Evolutionary conservation across 192 early-diverging fungal genomes (phyloP).

Genomic region (Coemansia sp.): DNA sequence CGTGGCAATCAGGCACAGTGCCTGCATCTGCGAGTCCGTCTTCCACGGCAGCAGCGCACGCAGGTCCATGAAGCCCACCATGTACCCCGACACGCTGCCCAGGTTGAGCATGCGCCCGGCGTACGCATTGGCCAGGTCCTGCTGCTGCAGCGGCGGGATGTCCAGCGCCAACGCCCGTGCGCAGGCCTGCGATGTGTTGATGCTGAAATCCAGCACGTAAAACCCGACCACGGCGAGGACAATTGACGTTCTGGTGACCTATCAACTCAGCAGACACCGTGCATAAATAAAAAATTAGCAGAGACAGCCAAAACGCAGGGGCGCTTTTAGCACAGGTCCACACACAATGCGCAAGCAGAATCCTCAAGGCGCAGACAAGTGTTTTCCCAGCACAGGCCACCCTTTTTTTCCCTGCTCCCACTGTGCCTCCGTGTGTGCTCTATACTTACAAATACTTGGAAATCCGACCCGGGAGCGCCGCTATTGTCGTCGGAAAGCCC

Average conservation of each 20-base stretch:
- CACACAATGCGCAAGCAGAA: not conserved
- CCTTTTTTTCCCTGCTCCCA: not conserved
- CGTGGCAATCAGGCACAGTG: conserved; percentile 75
- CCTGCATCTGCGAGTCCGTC: conserved; percentile 75
- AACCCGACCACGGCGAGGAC: conserved; percentile 80
- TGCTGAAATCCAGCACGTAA: conserved; percentile 89
- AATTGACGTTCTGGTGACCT: conserved; percentile 57
- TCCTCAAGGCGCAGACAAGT: not conserved
- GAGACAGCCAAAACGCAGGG: not conserved
- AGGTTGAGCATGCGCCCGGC: conserved; percentile 83
- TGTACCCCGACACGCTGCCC: conserved; percentile 86
- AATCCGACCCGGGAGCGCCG: conserved; percentile 16
- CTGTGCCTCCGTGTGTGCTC: not conserved
- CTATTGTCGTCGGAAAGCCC: conserved; percentile 6
- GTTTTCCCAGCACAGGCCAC: conserved; percentile 6
- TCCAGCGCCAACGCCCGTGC: conserved; percentile 87
- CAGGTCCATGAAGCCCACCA: conserved; percentile 81
- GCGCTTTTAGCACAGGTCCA: too few relatives aligned
- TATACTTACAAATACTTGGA: conserved; percentile 28
- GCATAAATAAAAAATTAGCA: conserved; percentile 1
- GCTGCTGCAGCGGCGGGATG: conserved; percentile 73
- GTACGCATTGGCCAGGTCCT: conserved; percentile 80
- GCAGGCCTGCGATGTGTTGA: conserved; percentile 87
- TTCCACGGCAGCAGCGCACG: conserved; percentile 61
- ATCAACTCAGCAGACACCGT: conserved; percentile 1